Base-by-base conservation (phyloP, 1,284 basidiomycete species). In the Fomitiporia mediterranea region DNA sequence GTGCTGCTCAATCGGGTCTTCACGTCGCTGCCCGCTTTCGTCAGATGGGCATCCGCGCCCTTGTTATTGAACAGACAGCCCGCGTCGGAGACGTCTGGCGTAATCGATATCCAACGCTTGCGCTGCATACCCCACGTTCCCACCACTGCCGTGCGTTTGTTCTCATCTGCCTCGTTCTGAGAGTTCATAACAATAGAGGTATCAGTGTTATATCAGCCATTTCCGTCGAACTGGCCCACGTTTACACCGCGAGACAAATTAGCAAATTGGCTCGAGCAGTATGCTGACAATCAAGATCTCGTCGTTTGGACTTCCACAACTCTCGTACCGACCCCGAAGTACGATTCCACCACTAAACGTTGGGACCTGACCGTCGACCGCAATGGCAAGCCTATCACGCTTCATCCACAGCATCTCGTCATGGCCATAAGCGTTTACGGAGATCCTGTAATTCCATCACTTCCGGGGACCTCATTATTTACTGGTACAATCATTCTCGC, bases 71-170 rank as follows among this genome's bases (percentile, higher is more conserved):
- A 60, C 68, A 66, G 37, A 69, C 74, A 42, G 61, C 68, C 28
- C 68, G 75, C 3, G 67, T 83, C 3, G 82, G 82, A 6, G 80
- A 82, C 63, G 74, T 73, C 57, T 83, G 81, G 82, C 66, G 79
- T 32, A 69, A 72, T 30, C 71, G 81, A 15, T 82, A 83, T 63
- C 72, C 76, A 38, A 73, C 75, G 1, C 64, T 82, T 25, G 74
- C 71, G 1, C 66, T 81, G 13, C 79, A 81, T 61, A 79, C 74
- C 1, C 57, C 57, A 6, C 30, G 39, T 5, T 25, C 51, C 3
- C 57, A 58, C 38, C 57, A 58, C 38, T 30, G 21, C n/a, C 51
- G 57, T 58, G 28, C 17, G 57, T 32, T 15, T 19, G 37, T 13
- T n/a, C 19, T 3, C 11, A 19, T 13, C 17, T 42, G 13, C n/a